Percentiles rank a stretch among this genome's conserved stretches.
These are phyloP conservation scores for Phytophthora pseudosyringae DNA, from an alignment of 352 stramenopile species.

Conservation along the genomic window DNA sequence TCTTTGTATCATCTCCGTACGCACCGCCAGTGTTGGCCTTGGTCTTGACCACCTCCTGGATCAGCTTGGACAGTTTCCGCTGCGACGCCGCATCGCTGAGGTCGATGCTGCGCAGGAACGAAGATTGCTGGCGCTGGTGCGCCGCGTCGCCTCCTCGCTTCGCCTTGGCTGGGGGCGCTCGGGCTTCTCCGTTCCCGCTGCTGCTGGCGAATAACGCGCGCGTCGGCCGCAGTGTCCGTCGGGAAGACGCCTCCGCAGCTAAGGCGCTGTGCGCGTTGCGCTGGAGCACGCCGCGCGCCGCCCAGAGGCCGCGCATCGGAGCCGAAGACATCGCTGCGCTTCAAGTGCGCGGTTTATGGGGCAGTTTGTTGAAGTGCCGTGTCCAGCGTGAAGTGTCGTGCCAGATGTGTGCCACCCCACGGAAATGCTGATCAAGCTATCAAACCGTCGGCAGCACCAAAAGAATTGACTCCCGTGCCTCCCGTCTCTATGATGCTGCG, in stretches of 20 bases:
- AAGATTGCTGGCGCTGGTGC: constrained; percentile 40
- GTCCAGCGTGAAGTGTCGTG: not conserved
- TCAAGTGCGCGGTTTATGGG: constrained; percentile 3
- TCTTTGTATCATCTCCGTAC: constrained; percentile 9
- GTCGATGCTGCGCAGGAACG: constrained; percentile 60
- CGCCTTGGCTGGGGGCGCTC: not conserved
- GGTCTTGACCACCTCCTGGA: constrained; percentile 73
- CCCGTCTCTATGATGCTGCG: constrained; percentile 51
- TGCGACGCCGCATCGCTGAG: constrained; percentile 48
- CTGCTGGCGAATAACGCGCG: not conserved
- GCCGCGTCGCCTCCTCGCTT: not conserved
- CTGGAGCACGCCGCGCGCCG: constrained; percentile 11
- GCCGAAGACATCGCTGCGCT: constrained; percentile 2
- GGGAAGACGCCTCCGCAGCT: not conserved
- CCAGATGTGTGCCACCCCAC: not conserved
- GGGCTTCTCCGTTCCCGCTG: not conserved
- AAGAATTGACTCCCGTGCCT: not conserved
- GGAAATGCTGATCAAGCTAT: too few species aligned
- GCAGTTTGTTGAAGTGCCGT: constrained; percentile 7
- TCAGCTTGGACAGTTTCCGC: constrained; percentile 64
- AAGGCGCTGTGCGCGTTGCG: not conserved
- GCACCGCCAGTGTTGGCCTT: constrained; percentile 69
- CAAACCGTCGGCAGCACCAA: too few species aligned
- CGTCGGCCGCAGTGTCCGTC: not conserved
- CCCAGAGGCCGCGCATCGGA: constrained; percentile 19